Evolutionary conservation across 441 rosid genomes (phyloP).

Genomic region (Euphorbia schlechtendalii): DNA sequence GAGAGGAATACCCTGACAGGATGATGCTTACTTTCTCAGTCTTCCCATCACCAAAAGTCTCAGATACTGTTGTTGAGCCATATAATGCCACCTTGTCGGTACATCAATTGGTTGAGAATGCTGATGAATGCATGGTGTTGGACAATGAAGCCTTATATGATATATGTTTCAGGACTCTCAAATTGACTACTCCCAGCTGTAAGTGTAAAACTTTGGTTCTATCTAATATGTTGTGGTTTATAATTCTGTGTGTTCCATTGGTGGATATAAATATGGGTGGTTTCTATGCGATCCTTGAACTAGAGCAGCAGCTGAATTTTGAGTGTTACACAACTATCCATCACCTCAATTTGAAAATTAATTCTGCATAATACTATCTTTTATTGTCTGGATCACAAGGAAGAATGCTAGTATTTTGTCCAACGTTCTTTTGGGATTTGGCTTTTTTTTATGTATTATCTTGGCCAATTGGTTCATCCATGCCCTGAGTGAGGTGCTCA

Average conservation of each 20-base stretch:
- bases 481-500: too few species aligned
- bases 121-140: slow-evolving; percentile 29
- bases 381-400: too few species aligned
- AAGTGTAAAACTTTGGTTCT: slow-evolving; percentile 3
- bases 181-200: slow-evolving; percentile 24
- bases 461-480: too few species aligned
- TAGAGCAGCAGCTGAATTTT: not conserved
- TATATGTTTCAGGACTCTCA: slow-evolving; percentile 24
- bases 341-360: not conserved
- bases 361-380: too few species aligned
- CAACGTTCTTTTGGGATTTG: too few species aligned
- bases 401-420: too few species aligned
- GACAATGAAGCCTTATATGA: slow-evolving; percentile 26
- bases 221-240: not conserved
- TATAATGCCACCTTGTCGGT: slow-evolving; percentile 32
- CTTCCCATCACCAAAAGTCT: slow-evolving; percentile 21
- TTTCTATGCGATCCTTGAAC: not conserved
- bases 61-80: slow-evolving; percentile 34
- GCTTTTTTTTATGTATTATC: too few species aligned
- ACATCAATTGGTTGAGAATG: slow-evolving; percentile 31
- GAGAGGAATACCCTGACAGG: slow-evolving; percentile 23
- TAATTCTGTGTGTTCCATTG: not conserved
- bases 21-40: slow-evolving; percentile 25
- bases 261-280: not conserved
- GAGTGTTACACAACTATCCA: not conserved